A percentile compares a stretch with the other conserved stretches of the same genome.
These are phyloP conservation scores for Dioscorea dumetorum DNA, from an alignment of 106 monocot genomes.

Conservation along the genomic window DNA sequence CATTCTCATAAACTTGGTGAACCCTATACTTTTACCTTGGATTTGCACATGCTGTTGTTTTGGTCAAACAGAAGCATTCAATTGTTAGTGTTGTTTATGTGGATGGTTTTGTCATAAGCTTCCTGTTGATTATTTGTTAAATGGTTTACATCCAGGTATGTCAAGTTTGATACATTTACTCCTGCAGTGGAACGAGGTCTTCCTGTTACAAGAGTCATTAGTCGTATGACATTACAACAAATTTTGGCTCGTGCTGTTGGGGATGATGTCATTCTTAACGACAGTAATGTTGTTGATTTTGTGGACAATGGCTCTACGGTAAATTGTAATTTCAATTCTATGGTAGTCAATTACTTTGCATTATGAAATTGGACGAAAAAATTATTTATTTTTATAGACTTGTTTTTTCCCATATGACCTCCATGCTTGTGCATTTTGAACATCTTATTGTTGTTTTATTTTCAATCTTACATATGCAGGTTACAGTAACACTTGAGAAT, in stretches of 20 bases:
- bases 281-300: conserved; percentile 79
- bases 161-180: conserved; percentile 98
- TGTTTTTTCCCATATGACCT: too few relatives aligned
- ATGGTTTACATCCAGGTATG: conserved; percentile 57
- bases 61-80: too few relatives aligned
- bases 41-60: too few relatives aligned
- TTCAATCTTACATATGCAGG: conserved; percentile 31
- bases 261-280: conserved; percentile 70
- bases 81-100: too few relatives aligned
- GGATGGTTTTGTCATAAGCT: too few relatives aligned
- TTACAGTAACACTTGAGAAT: conserved; percentile 79
- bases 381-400: too few relatives aligned
- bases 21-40: too few relatives aligned
- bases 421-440: too few relatives aligned
- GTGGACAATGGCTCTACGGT: conserved; percentile 88
- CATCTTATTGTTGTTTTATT: background rate
- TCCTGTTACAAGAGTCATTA: conserved; percentile 95
- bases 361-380: too few relatives aligned
- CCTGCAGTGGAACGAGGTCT: conserved; percentile 90
- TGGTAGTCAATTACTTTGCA: background rate
- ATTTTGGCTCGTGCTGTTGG: conserved; percentile 85
- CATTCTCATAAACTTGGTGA: too few relatives aligned
- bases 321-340: conserved; percentile 1
- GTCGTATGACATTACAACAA: conserved; percentile 91
- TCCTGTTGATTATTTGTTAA: too few relatives aligned